Evolutionary conservation across 2,329 filamentous ascomycete genomes (phyloP).

Genomic region (Xenosphaeropsis pyriputrescens): DNA sequence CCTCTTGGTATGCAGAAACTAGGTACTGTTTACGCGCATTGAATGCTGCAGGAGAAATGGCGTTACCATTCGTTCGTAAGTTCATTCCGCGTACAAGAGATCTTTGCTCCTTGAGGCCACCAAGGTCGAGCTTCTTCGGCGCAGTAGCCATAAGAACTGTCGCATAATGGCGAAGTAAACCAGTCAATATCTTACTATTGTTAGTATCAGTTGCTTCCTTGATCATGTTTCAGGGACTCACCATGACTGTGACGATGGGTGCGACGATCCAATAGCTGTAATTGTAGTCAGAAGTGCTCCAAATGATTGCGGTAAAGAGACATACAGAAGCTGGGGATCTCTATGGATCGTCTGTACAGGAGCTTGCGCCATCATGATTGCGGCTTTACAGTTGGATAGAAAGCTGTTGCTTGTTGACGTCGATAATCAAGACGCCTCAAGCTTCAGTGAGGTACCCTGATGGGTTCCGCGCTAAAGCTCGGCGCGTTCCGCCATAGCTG

Average conservation of each 20-base stretch:
- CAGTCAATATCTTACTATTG: slow-evolving; percentile 60
- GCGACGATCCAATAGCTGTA: slow-evolving; percentile 95
- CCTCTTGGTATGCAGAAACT: slow-evolving; percentile 71
- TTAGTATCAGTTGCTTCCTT: slow-evolving; percentile 1
- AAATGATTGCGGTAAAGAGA: slow-evolving; percentile 3
- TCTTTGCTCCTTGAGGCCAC: slow-evolving; percentile 72
- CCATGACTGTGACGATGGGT: slow-evolving; percentile 96
- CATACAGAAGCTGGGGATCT: slow-evolving; percentile 96
- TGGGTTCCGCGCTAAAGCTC: not conserved
- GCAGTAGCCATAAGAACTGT: slow-evolving; percentile 76
- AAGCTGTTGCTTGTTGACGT: slow-evolving; percentile 7
- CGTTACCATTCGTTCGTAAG: slow-evolving; percentile 68
- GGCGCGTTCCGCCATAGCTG: not conserved
- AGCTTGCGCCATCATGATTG: slow-evolving; percentile 59
- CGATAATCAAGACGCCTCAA: slow-evolving; percentile 1
- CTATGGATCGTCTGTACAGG: slow-evolving; percentile 90
- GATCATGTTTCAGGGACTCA: slow-evolving; percentile 19
- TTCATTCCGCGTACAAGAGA: slow-evolving; percentile 72
- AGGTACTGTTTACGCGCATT: slow-evolving; percentile 67
- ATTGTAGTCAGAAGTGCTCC: slow-evolving; percentile 11
- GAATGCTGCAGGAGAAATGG: slow-evolving; percentile 67
- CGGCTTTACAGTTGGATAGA: not conserved
- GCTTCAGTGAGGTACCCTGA: not conserved
- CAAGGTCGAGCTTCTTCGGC: slow-evolving; percentile 68
- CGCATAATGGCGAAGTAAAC: slow-evolving; percentile 90